phyloP scores from a whole-genome alignment of 73 alveolate species.

The Tetrahymena thermophila region DNA sequence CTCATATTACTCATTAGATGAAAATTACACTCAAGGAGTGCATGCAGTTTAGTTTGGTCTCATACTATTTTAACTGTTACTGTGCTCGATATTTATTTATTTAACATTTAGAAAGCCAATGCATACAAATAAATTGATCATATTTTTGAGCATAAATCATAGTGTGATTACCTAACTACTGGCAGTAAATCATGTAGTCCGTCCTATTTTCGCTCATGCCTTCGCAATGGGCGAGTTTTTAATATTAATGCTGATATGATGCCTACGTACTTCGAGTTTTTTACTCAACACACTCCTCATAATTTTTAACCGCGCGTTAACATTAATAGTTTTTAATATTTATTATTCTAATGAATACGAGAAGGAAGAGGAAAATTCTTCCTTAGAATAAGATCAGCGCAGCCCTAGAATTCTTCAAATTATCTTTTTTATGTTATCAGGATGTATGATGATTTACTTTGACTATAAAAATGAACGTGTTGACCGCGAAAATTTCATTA shows the following conservation, averaged over 20 bases:
- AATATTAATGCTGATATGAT: neutral
- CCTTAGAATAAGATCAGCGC: neutral
- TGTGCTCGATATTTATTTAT: neutral
- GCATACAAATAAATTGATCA: neutral
- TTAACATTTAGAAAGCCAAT: neutral
- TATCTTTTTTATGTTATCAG: neutral
- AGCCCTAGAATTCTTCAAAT: neutral
- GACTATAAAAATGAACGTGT: neutral
- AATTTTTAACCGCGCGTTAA: neutral
- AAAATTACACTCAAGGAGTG: neutral
- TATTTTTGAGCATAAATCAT: neutral
- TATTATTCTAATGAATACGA: neutral
- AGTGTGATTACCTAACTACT: neutral
- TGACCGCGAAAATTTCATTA: neutral
- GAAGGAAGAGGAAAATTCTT: neutral
- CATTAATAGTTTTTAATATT: neutral
- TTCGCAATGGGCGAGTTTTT: neutral
- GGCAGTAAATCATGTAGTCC: neutral
- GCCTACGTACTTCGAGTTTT: conserved; percentile 1
- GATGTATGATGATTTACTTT: neutral
- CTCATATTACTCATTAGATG: neutral
- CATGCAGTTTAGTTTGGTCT: neutral
- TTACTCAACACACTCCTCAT: neutral
- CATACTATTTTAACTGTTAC: neutral
- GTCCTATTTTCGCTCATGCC: neutral